A percentile compares a stretch with the other conserved stretches of the same genome.
Evolutionary conservation across 495 filamentous ascomycete species (phyloP).

Genomic region (Lepidopterella palustris): DNA sequence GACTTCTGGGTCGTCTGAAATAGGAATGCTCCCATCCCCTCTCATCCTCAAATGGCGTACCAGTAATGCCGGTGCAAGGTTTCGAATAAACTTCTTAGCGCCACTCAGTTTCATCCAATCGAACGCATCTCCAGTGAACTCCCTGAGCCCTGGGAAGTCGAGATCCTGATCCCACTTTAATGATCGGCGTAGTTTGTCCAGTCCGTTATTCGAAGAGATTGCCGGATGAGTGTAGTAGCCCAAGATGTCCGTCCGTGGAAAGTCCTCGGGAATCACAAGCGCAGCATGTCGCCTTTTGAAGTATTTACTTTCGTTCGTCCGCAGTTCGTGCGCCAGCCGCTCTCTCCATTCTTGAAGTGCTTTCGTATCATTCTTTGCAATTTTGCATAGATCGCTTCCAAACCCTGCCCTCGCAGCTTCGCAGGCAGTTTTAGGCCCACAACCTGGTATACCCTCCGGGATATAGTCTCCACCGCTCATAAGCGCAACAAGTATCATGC

Average conservation of each 20-base stretch:
- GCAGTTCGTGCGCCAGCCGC: conserved; percentile 64
- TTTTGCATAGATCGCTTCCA: conserved; percentile 66
- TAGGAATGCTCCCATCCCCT: conserved; percentile 11
- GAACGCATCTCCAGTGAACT: conserved; percentile 71
- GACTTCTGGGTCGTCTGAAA: conserved; percentile 35
- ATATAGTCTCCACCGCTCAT: conserved; percentile 96
- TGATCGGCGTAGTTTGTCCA: conserved; percentile 50
- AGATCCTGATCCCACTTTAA: conserved; percentile 59
- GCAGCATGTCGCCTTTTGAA: conserved; percentile 70
- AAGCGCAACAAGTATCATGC: conserved; percentile 90
- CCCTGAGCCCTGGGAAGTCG: conserved; percentile 60
- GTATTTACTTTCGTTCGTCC: conserved; percentile 75
- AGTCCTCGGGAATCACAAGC: conserved; percentile 69
- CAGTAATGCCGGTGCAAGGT: conserved; percentile 72
- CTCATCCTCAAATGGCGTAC: conserved; percentile 52
- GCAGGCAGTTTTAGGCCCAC: conserved; percentile 78
- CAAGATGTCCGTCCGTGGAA: conserved; percentile 72
- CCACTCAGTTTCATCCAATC: conserved; percentile 76
- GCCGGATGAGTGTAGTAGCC: conserved; percentile 81
- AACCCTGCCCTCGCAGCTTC: conserved; percentile 88
- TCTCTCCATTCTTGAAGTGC: conserved; percentile 66
- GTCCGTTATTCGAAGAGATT: conserved; percentile 57
- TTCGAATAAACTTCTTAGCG: conserved; percentile 76
- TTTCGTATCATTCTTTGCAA: conserved; percentile 34
- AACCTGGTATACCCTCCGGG: conserved; percentile 80